Evolutionary conservation across 371 early-diverging fungal species (phyloP), one percentile per base, ranked within the genome.

Genomic region (Choanephora cucurbitarum): DNA sequence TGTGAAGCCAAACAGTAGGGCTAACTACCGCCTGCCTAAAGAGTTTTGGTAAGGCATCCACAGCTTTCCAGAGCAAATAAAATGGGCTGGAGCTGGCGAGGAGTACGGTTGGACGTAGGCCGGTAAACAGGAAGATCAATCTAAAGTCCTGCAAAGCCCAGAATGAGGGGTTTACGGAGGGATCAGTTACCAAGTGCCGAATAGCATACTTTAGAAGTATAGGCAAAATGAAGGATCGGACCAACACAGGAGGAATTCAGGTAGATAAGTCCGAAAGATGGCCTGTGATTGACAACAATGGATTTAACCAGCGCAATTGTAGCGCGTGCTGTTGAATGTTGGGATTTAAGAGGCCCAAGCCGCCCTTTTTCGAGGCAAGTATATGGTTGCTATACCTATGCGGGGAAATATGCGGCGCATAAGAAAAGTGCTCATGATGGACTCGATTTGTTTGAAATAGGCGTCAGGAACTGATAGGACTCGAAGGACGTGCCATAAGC

Each of bases 401-500:
- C 13, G 19, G 5, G 63, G 57, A 17, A 52, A 62, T 31, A 47
- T 52, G 2, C 31, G 44, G 24, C 22, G 37, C 8, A 15, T 37
- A n/a, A 62, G 13, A 44, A 62, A 62, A 5, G 23, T 31, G n/a
- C 15, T 14, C 9, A 45, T 44, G 3, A 42, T 28, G 6, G 47
- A 51, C 8, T 44, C 8, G 9, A 62, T 7, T 1, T 8, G 6
- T 2, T 40, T 18, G n/a, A 62, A 49, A 14, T 22, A 56, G 0
- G 5, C 3, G 1, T 1, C 9, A 13, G 62, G 51, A 1, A 52
- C 55, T 0, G 40, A 19, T 24, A 49, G 37, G 0, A 66, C 28
- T 14, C 67, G 49, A 0, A 62, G 37, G 5, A 62, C 34, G 41
- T 71, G 65, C 67, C 72, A 71, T 7, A 62, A 28, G 2, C 39